Evolutionary conservation across 352 stramenopile species (phyloP).

Genomic region (Phytophthora multivora): DNA sequence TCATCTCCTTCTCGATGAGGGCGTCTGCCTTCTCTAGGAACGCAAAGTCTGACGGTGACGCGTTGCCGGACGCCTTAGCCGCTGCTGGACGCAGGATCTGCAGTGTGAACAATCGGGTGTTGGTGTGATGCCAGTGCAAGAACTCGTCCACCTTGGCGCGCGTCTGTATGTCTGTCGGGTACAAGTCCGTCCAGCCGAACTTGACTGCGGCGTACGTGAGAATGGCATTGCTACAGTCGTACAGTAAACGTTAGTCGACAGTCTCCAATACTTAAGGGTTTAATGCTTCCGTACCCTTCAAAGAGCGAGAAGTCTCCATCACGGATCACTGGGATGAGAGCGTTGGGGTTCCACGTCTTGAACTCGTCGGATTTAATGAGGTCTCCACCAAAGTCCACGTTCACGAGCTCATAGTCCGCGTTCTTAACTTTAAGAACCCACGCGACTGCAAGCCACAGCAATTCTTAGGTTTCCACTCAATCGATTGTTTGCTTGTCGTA

Average conservation of each 20-base stretch:
- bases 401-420: constrained; percentile 47
- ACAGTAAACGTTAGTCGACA: not conserved
- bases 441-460: constrained; percentile 11
- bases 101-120: constrained; percentile 38
- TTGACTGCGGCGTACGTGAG: constrained; percentile 50
- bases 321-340: constrained; percentile 51
- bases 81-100: constrained; percentile 37
- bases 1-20: constrained; percentile 37
- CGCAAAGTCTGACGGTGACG: constrained; percentile 27
- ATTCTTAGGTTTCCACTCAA: constrained; percentile 1
- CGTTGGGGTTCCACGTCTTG: constrained; percentile 59
- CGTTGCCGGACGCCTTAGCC: constrained; percentile 13
- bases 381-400: constrained; percentile 24
- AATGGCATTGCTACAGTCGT: constrained; percentile 41
- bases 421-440: constrained; percentile 55
- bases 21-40: constrained; percentile 35
- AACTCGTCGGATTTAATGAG: constrained; percentile 49
- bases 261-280: not conserved
- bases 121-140: constrained; percentile 56
- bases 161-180: constrained; percentile 39
- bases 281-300: constrained; percentile 35
- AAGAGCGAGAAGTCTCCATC: constrained; percentile 63
- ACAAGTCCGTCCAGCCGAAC: constrained; percentile 48
- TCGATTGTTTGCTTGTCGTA: not conserved
- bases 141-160: constrained; percentile 57